Evolutionary conservation across 345 rosid genomes (phyloP).

Genomic region (Euphorbia tirucalli): DNA sequence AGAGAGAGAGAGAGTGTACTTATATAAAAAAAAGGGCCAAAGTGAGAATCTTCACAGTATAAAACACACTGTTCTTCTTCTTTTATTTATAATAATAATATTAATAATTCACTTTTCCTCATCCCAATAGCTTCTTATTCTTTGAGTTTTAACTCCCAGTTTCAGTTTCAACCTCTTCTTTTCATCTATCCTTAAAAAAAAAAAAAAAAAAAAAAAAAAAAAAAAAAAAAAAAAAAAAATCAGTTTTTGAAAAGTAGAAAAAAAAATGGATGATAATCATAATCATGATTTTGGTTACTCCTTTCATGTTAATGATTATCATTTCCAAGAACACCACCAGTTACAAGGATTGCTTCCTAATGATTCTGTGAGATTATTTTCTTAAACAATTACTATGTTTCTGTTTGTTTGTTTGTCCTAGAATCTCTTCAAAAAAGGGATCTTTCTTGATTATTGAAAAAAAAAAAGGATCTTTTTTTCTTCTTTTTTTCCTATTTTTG

Average conservation of each 20-base stretch:
- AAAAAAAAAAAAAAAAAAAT: slow-evolving; percentile 1
- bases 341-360: slow-evolving; percentile 19
- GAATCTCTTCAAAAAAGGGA: neutral
- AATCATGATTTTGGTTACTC: slow-evolving; percentile 32
- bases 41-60: slow-evolving; percentile 41
- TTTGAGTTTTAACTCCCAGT: slow-evolving; percentile 30
- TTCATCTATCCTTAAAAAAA: slow-evolving; percentile 8
- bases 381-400: slow-evolving; percentile 11
- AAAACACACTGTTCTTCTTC: neutral
- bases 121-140: slow-evolving; percentile 19
- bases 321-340: slow-evolving; percentile 21
- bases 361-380: slow-evolving; percentile 24
- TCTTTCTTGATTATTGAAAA: no score
- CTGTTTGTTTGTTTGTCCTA: neutral
- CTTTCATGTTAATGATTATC: slow-evolving; percentile 23
- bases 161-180: slow-evolving; percentile 10
- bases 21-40: slow-evolving; percentile 18
- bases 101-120: slow-evolving; percentile 8
- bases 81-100: no score
- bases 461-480: no score
- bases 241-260: slow-evolving; percentile 19
- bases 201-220: neutral
- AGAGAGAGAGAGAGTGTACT: slow-evolving; percentile 4
- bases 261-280: slow-evolving; percentile 27
- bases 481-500: neutral